Percentiles rank a stretch among this genome's conserved stretches.
These are phyloP conservation scores for Backusella psychrophila DNA, from an alignment of 192 early-diverging fungal species.

Conservation along the genomic window DNA sequence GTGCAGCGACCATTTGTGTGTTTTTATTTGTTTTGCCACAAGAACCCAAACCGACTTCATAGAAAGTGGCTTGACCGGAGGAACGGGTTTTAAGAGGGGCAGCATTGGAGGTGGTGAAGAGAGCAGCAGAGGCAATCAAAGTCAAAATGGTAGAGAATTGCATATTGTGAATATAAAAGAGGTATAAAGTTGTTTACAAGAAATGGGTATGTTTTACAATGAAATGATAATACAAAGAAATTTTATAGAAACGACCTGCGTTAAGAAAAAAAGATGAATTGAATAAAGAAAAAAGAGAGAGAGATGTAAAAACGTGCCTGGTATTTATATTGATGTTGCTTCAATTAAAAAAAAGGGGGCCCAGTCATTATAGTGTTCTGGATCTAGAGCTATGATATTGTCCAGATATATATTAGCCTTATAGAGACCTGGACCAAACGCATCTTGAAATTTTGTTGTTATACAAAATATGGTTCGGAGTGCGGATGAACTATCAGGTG, in stretches of 20 bases:
- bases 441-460: neutral
- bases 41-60: conserved; percentile 25
- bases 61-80: conserved; percentile 29
- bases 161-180: neutral
- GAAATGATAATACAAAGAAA: neutral
- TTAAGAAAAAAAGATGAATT: neutral
- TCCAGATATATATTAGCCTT: neutral
- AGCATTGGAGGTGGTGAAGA: neutral
- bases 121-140: neutral
- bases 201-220: neutral
- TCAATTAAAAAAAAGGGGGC: neutral
- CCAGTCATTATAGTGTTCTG: neutral
- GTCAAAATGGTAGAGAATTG: conserved; percentile 7
- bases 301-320: neutral
- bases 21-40: conserved; percentile 26
- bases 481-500: neutral
- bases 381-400: neutral
- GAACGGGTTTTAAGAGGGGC: neutral
- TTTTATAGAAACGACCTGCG: neutral
- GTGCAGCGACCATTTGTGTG: conserved; percentile 23
- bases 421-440: neutral
- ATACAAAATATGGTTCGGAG: neutral
- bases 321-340: conserved; percentile 10
- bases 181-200: neutral
- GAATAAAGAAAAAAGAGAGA: neutral